Evolutionary conservation across 306 rosid genomes (phyloP), one percentile per base, ranked within the genome.

Genomic region (Glycine tomentella): DNA sequence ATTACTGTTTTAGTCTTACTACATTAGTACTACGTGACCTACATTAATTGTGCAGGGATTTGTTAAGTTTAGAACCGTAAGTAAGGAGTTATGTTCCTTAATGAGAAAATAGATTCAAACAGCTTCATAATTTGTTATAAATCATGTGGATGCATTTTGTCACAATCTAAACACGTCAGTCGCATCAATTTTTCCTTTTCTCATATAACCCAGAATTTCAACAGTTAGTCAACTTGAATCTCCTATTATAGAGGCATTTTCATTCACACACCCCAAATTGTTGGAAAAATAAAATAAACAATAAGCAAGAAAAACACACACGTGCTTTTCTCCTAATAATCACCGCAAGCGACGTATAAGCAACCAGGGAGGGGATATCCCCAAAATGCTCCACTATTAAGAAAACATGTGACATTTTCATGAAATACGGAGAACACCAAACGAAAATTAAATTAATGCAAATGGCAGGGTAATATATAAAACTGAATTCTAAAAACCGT

Each of bases 251-350:
- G 59, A 70, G 42, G 25, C 4, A 5, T 62, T 25, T 17, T 34
- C 31, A 55, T 38, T 55, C 36, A 49, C 50, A 64, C 57, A 55
- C 9, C 63, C 62, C 44, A 56, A 25, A 67, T 66, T 77, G 44
- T 38, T 69, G 33, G 44, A 8, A 66, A 65, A 67, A 67, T 3
- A 14, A 64, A 73, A 17, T 53, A 46, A 81, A 84, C 38, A 53
- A 38, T 13, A 73, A 82, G 80, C 86, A 83, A 86, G 59, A 20
- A 90, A 42, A n/a, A n/a, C 0, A 36, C 0, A 15, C 88, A 85
- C 70, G 87, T 84, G 86, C 64, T 64, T 66, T 85, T 69, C 78
- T 77, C 72, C 78, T 69, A 75, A 70, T 72, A 72, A 84, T 59
- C 78, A 74, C 91, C 78, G 66, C 72, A 76, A 81, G 62, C 59